Percentiles rank a stretch among this genome's conserved stretches.
These are phyloP conservation scores for Jacaranda mimosifolia DNA, from an alignment of 257 asterid genomes.

Conservation along the genomic window DNA sequence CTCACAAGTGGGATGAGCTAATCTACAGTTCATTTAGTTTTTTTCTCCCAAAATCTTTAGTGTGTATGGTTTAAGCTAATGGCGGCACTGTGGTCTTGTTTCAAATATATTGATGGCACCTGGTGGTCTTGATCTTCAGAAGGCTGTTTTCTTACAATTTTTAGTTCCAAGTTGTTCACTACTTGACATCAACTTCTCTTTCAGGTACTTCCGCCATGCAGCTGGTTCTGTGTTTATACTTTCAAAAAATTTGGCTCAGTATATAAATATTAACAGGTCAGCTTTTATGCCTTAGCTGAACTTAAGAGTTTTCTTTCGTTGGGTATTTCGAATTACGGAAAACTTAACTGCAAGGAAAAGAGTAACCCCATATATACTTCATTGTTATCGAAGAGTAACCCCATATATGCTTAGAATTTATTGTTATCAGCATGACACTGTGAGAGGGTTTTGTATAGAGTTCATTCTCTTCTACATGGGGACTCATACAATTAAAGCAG, in stretches of 20 bases:
- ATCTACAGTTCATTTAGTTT: background rate
- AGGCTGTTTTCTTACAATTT: background rate
- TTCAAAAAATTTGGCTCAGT: constrained; percentile 76
- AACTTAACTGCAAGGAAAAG: background rate
- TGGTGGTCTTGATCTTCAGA: constrained; percentile 13
- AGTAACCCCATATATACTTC: too few species aligned
- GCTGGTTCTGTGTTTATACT: constrained; percentile 71
- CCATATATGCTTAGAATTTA: too few species aligned
- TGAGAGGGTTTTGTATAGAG: too few species aligned
- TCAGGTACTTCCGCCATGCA: constrained; percentile 96
- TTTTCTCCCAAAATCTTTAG: background rate
- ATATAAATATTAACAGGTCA: constrained; percentile 87
- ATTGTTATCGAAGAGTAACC: too few species aligned
- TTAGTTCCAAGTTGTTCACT: constrained; percentile 29
- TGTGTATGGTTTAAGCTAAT: background rate
- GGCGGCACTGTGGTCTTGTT: background rate
- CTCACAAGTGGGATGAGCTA: background rate
- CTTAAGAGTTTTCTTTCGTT: constrained; percentile 5
- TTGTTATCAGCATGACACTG: too few species aligned
- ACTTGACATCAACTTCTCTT: constrained; percentile 30
- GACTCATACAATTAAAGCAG: too few species aligned
- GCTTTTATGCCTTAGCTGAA: constrained; percentile 32
- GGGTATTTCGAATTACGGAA: background rate
- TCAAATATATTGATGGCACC: constrained; percentile 18
- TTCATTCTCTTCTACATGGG: too few species aligned